Conservation (phyloP, 176 grass and related monocot species). For the Carex pumila region DNA sequence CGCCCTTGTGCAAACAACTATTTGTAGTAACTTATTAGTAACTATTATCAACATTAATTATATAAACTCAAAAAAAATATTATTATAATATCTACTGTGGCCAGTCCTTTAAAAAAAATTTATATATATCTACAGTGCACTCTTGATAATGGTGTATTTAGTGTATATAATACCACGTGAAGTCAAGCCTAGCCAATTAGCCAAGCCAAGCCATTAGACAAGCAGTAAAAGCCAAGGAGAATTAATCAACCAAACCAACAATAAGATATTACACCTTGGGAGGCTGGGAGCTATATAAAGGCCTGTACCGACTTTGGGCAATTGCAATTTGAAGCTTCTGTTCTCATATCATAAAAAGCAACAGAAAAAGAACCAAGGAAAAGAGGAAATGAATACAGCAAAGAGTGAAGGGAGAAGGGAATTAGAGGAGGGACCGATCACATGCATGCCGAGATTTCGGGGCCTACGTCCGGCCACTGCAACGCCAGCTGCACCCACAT, state of each 20-base stretch:
- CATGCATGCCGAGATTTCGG: constrained; percentile 56
- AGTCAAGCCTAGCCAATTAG: neutral
- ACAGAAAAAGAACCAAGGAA: neutral
- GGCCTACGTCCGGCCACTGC: constrained; percentile 29
- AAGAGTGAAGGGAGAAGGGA: constrained; percentile 10
- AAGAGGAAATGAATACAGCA: neutral
- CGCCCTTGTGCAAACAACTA: too few species aligned
- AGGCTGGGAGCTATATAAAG: constrained; percentile 12
- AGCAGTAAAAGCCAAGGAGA: neutral
- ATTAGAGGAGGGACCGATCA: constrained; percentile 2
- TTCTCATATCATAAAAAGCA: neutral
- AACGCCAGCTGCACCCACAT: constrained; percentile 34
- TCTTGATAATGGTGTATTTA: neutral
- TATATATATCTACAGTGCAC: neutral
- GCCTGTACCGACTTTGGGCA: neutral
- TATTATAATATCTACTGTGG: neutral
- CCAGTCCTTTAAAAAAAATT: neutral
- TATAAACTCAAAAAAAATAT: neutral
- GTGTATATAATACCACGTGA: neutral
- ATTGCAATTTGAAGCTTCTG: neutral
- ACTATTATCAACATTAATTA: neutral
- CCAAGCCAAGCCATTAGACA: neutral
- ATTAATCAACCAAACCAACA: neutral
- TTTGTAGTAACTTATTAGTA: neutral
- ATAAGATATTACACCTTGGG: neutral